Conservation (phyloP, 2,329 filamentous ascomycete species). For the Penicillium brasilianum region DNA sequence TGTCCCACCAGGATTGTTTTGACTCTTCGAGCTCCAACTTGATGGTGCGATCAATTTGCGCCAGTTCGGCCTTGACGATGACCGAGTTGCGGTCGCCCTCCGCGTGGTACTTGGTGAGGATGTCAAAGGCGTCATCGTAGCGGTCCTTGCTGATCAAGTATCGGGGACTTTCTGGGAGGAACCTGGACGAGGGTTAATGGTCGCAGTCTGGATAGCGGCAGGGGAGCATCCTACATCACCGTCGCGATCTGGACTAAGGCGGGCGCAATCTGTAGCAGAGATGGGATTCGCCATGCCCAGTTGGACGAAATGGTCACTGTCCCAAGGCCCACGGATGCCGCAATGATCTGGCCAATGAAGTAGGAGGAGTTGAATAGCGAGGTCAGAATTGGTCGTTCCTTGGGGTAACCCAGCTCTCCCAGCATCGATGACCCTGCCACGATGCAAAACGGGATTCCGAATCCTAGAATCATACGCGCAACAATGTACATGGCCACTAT, state of each 20-base stretch:
- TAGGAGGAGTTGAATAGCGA: slow-evolving; percentile 63
- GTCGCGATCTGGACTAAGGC: slow-evolving; percentile 34
- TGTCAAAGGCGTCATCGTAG: slow-evolving; percentile 34
- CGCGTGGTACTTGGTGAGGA: slow-evolving; percentile 53
- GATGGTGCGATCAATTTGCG: slow-evolving; percentile 64
- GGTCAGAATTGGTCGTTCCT: slow-evolving; percentile 64
- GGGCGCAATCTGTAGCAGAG: slow-evolving; percentile 49
- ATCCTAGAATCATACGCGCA: slow-evolving; percentile 64
- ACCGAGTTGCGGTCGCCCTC: slow-evolving; percentile 58
- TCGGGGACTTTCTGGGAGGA: slow-evolving; percentile 37
- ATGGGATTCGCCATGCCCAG: slow-evolving; percentile 56
- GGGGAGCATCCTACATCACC: slow-evolving; percentile 29
- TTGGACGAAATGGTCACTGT: slow-evolving; percentile 40
- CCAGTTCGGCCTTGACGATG: slow-evolving; percentile 64
- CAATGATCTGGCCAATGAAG: slow-evolving; percentile 37
- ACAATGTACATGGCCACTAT: slow-evolving; percentile 64
- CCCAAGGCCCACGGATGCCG: slow-evolving; percentile 36
- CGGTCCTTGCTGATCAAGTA: slow-evolving; percentile 23
- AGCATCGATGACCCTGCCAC: slow-evolving; percentile 63
- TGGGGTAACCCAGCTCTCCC: slow-evolving; percentile 65
- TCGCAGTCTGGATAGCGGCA: not conserved
- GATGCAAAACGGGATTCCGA: slow-evolving; percentile 66
- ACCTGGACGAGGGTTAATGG: slow-evolving; percentile 15
- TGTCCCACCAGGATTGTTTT: slow-evolving; percentile 35
- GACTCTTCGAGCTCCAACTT: slow-evolving; percentile 57